phyloP scores from a whole-genome alignment of 345 rosid species.

The Garcia nutans region DNA sequence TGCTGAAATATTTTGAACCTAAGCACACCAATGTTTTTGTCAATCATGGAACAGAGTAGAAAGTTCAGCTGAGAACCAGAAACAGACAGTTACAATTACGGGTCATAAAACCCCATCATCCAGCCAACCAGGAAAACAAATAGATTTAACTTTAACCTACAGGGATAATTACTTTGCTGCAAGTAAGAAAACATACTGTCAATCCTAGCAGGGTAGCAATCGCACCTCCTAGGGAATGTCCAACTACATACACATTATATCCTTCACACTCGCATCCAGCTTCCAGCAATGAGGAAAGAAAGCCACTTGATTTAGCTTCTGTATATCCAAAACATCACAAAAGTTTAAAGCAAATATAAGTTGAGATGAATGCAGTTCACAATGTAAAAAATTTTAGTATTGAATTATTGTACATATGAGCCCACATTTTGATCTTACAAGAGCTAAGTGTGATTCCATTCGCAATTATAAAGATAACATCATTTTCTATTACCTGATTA shows the following conservation, averaged over 20 bases:
- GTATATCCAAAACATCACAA: constrained; percentile 23
- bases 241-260: constrained; percentile 65
- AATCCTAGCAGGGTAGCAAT: constrained; percentile 81
- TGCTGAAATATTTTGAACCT: background rate
- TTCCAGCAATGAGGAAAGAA: constrained; percentile 77
- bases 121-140: background rate
- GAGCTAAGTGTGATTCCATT: background rate
- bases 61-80: background rate
- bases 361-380: background rate
- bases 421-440: background rate
- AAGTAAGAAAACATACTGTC: constrained; percentile 51
- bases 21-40: background rate
- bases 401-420: too few relatives aligned
- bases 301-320: constrained; percentile 48
- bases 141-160: background rate
- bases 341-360: constrained; percentile 8
- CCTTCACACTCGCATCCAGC: constrained; percentile 90
- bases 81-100: background rate
- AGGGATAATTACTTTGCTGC: constrained; percentile 5
- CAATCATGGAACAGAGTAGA: background rate
- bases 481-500: too few relatives aligned
- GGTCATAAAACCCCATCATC: background rate
- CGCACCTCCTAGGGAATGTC: constrained; percentile 95
- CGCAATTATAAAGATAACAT: background rate
- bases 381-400: too few relatives aligned